Percentiles rank a stretch among this genome's conserved stretches.
These are phyloP conservation scores for Hapsidospora chrysogenum DNA, from an alignment of 495 filamentous ascomycete genomes.

Conservation along the genomic window DNA sequence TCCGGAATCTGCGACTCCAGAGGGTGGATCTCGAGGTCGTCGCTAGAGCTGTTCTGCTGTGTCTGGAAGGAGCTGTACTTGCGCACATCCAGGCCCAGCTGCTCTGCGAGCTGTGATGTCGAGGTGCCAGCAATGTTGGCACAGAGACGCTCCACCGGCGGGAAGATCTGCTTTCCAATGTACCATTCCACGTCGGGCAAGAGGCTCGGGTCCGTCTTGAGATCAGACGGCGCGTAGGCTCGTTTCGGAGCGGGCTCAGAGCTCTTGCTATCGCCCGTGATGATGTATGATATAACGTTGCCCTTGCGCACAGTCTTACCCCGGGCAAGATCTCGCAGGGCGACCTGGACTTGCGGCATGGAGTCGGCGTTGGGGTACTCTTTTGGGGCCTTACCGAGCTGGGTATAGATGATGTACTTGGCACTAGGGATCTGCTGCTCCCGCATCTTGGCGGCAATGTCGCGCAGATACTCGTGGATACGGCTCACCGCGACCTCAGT, in stretches of 20 bases:
- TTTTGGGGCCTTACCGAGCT: constrained; percentile 82
- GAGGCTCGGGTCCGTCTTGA: constrained; percentile 54
- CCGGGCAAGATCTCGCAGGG: constrained; percentile 68
- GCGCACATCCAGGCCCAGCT: constrained; percentile 74
- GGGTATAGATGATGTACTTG: constrained; percentile 95
- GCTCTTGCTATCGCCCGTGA: constrained; percentile 63
- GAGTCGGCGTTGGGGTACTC: constrained; percentile 84
- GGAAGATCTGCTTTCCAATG: constrained; percentile 94
- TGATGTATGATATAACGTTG: constrained; percentile 90
- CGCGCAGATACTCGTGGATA: constrained; percentile 81
- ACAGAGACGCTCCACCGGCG: constrained; percentile 93
- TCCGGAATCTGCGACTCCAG: constrained; percentile 92
- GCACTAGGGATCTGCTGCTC: constrained; percentile 49
- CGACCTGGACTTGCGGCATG: constrained; percentile 98
- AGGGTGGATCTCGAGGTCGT: constrained; percentile 58
- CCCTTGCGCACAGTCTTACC: constrained; percentile 80
- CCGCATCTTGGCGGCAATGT: constrained; percentile 70
- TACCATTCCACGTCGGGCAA: constrained; percentile 91
- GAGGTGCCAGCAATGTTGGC: constrained; percentile 89
- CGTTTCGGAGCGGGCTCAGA: constrained; percentile 68
- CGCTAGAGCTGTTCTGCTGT: constrained; percentile 25
- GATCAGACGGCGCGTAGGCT: constrained; percentile 69
- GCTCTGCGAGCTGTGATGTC: constrained; percentile 73
- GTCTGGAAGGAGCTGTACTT: constrained; percentile 61
- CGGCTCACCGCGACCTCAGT: constrained; percentile 74